Conservation (phyloP, 1,284 basidiomycete genomes). For the Amylostereum areolatum region DNA sequence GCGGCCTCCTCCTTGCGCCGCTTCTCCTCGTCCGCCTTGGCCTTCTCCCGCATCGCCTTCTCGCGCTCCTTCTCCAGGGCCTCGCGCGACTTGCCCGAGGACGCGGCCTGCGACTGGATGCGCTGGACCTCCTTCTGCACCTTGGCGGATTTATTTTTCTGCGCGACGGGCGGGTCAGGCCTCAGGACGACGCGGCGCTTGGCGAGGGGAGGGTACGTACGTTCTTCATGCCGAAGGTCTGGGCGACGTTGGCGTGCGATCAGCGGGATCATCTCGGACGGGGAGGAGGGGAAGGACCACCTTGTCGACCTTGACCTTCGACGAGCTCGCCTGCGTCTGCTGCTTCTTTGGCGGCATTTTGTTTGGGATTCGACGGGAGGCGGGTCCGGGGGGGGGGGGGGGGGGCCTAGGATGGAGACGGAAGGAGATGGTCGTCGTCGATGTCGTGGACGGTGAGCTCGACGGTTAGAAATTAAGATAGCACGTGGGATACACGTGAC, state of each 20-base stretch:
- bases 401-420: too few species aligned
- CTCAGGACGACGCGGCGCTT: neutral
- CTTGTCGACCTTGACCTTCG: slow-evolving; percentile 75
- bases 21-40: slow-evolving; percentile 78
- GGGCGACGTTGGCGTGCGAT: slow-evolving; percentile 2
- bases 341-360: slow-evolving; percentile 72
- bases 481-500: too few species aligned
- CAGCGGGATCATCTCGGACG: too few species aligned
- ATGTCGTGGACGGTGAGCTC: too few species aligned
- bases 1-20: slow-evolving; percentile 83
- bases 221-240: slow-evolving; percentile 95
- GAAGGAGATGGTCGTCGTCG: too few species aligned
- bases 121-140: slow-evolving; percentile 82
- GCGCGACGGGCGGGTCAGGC: slow-evolving; percentile 9
- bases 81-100: slow-evolving; percentile 75
- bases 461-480: too few species aligned
- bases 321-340: slow-evolving; percentile 40
- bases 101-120: slow-evolving; percentile 71
- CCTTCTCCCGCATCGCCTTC: slow-evolving; percentile 71
- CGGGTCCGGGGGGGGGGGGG: neutral
- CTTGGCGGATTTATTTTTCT: slow-evolving; percentile 94
- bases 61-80: slow-evolving; percentile 80
- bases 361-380: neutral
- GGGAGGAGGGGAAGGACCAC: slow-evolving; percentile 29
- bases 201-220: slow-evolving; percentile 32